Evolutionary conservation across 176 grass and related monocot species (phyloP).

Genomic region (Oryza officinalis): DNA sequence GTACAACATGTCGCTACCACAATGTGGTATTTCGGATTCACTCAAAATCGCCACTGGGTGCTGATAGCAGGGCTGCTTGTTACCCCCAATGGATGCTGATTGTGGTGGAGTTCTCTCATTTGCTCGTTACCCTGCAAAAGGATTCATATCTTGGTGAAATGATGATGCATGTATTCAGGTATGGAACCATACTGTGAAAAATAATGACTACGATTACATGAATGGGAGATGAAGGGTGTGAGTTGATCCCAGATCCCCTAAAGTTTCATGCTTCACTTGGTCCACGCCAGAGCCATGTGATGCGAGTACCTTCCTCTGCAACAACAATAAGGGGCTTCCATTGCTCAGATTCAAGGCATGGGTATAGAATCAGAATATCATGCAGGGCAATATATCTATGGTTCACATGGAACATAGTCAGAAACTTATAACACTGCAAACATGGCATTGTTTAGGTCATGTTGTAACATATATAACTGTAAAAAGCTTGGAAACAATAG

Average conservation of each 20-base stretch:
- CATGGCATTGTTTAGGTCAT: too few relatives aligned
- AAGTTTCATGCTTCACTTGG: constrained; percentile 20
- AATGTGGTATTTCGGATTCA: neutral
- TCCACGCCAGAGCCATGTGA: constrained; percentile 30
- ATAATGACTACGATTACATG: constrained; percentile 41
- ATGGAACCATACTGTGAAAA: neutral
- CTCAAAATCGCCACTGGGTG: neutral
- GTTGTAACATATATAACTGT: too few relatives aligned
- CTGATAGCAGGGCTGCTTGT: neutral
- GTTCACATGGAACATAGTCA: neutral
- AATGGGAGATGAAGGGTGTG: constrained; percentile 29
- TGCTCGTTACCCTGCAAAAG: constrained; percentile 25
- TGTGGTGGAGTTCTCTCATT: constrained; percentile 20
- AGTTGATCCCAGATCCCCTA: constrained; percentile 25
- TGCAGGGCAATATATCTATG: neutral
- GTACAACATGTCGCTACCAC: neutral
- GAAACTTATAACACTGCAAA: neutral
- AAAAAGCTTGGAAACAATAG: too few relatives aligned
- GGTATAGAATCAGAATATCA: neutral
- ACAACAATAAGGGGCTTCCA: constrained; percentile 11
- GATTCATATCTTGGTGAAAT: neutral
- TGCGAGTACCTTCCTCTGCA: constrained; percentile 62
- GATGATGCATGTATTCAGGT: neutral
- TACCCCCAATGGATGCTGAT: neutral
- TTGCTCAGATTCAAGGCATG: constrained; percentile 15